These are phyloP conservation scores for Cyphellophora europaea DNA, from an alignment of 2,329 filamentous ascomycete genomes.

Conservation along the genomic window DNA sequence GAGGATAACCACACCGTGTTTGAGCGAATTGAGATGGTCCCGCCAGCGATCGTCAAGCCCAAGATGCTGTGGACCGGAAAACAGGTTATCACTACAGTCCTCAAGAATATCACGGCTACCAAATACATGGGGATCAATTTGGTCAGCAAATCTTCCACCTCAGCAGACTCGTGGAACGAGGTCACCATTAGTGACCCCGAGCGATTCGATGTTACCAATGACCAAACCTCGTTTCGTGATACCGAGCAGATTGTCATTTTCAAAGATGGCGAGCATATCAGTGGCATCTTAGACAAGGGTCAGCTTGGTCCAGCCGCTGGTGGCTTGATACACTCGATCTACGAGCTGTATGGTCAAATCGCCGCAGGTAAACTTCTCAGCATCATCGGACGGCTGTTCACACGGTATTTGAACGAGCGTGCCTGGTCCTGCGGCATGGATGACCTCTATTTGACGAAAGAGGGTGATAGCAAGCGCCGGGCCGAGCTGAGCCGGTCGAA, in stretches of 20 bases:
- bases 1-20: slow-evolving; percentile 81
- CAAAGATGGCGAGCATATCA: slow-evolving; percentile 76
- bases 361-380: slow-evolving; percentile 80
- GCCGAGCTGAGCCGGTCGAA: slow-evolving; percentile 60
- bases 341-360: slow-evolving; percentile 85
- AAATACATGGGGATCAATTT: slow-evolving; percentile 71
- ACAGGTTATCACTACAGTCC: slow-evolving; percentile 83
- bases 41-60: slow-evolving; percentile 76
- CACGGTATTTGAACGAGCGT: slow-evolving; percentile 81
- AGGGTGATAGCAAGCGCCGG: slow-evolving; percentile 64
- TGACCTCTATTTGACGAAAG: slow-evolving; percentile 73
- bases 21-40: slow-evolving; percentile 70
- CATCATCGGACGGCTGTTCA: slow-evolving; percentile 79
- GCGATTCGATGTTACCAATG: slow-evolving; percentile 14
- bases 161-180: slow-evolving; percentile 67
- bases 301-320: slow-evolving; percentile 83
- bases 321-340: slow-evolving; percentile 82
- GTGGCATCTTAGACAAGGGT: slow-evolving; percentile 88
- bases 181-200: slow-evolving; percentile 37
- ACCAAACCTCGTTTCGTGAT: slow-evolving; percentile 11
- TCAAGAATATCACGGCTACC: slow-evolving; percentile 80
- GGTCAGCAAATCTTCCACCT: slow-evolving; percentile 67
- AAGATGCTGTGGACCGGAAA: slow-evolving; percentile 86
- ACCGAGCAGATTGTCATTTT: slow-evolving; percentile 79
- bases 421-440: slow-evolving; percentile 98